Evolutionary conservation across 441 rosid species (phyloP).

Genomic region (Adansonia rubrostipa): DNA sequence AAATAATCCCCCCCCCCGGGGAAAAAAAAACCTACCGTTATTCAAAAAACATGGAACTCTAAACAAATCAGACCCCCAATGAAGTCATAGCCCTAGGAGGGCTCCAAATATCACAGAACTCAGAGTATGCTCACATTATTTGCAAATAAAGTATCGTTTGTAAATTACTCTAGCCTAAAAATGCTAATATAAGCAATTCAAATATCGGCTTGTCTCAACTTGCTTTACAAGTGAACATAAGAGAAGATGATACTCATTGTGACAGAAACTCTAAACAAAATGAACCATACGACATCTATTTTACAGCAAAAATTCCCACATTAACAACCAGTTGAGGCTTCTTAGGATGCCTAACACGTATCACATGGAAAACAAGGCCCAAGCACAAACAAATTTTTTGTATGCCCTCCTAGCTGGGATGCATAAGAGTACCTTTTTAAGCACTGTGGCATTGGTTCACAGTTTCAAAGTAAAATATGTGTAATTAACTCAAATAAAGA

Average conservation of each 20-base stretch:
- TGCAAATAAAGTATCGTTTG: not conserved
- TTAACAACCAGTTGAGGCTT: conserved; percentile 14
- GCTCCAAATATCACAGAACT: conserved; percentile 10
- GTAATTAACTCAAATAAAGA: conserved; percentile 5
- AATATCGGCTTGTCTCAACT: not conserved
- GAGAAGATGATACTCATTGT: conserved; percentile 9
- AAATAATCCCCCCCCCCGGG: conserved; percentile 11
- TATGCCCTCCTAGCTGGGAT: not conserved
- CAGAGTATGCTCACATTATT: conserved; percentile 5
- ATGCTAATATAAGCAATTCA: not conserved
- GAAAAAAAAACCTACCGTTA: conserved; percentile 5
- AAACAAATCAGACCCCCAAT: not conserved
- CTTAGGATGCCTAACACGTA: conserved; percentile 12
- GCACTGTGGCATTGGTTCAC: not conserved
- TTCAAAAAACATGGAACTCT: not conserved
- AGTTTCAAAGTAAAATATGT: not conserved
- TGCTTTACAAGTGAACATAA: not conserved
- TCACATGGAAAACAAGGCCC: not conserved
- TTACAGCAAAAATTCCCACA: not conserved
- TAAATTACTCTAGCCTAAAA: conserved; percentile 3
- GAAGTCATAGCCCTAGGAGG: conserved; percentile 2
- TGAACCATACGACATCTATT: not conserved
- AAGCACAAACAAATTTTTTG: not conserved
- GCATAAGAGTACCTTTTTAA: conserved; percentile 9
- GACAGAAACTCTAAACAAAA: conserved; percentile 8